Conservation (phyloP, 352 stramenopile species). For the Phytophthora sp. region DNA sequence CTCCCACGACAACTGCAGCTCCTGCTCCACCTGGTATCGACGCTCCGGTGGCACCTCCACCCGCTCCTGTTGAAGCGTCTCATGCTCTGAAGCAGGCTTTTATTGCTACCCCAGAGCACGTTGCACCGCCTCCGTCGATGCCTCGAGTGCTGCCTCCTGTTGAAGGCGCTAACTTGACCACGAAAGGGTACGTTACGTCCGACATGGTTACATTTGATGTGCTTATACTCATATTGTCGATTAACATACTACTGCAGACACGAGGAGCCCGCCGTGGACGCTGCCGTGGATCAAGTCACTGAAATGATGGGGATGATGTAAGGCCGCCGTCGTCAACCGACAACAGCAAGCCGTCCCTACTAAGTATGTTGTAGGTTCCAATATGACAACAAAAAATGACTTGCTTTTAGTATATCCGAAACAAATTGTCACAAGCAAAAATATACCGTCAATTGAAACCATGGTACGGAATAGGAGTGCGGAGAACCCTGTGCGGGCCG, state of each 20-base stretch:
- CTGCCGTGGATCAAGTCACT: slow-evolving; percentile 33
- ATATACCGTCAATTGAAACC: slow-evolving; percentile 6
- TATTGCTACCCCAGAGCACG: slow-evolving; percentile 40
- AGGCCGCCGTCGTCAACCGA: neutral
- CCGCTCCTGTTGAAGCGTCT: slow-evolving; percentile 24
- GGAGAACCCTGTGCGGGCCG: slow-evolving; percentile 37
- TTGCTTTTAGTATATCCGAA: slow-evolving; percentile 21
- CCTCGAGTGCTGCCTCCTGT: slow-evolving; percentile 16
- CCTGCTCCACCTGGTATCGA: slow-evolving; percentile 4
- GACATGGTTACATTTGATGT: slow-evolving; percentile 23
- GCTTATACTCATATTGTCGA: slow-evolving; percentile 12
- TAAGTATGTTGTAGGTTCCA: neutral
- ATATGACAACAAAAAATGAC: slow-evolving; percentile 31
- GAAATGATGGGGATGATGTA: slow-evolving; percentile 47
- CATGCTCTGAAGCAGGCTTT: slow-evolving; percentile 38
- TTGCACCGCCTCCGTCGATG: slow-evolving; percentile 22
- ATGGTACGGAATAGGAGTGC: slow-evolving; percentile 37
- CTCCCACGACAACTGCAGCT: slow-evolving; percentile 11
- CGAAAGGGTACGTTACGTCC: slow-evolving; percentile 33
- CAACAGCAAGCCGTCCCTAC: no score
- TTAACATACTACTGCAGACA: slow-evolving; percentile 9
- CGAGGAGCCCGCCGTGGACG: slow-evolving; percentile 21
- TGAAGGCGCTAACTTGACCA: slow-evolving; percentile 28
- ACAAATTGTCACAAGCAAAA: slow-evolving; percentile 18
- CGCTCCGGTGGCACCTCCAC: slow-evolving; percentile 11